A percentile compares a stretch with the other conserved stretches of the same genome.
phyloP scores from a whole-genome alignment of 306 rosid genomes.

The Sechiopsis laciniata region DNA sequence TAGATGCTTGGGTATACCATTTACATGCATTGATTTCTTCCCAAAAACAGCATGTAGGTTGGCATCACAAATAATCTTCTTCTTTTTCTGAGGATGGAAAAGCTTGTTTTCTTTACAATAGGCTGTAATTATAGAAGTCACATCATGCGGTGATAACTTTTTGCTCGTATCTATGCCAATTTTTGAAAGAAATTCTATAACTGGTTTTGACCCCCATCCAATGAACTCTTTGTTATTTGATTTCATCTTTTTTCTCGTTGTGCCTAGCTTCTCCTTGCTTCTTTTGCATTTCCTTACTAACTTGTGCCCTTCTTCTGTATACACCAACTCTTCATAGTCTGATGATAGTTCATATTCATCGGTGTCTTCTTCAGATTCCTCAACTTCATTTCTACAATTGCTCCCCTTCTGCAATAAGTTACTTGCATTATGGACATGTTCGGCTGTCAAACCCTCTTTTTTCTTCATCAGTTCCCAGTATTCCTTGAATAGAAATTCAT shows the following conservation, averaged over 20 bases:
- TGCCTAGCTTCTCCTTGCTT: constrained; percentile 22
- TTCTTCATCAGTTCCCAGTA: constrained; percentile 47
- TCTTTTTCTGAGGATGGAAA: constrained; percentile 52
- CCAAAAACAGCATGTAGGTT: constrained; percentile 40
- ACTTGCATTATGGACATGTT: constrained; percentile 30
- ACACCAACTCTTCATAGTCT: constrained; percentile 45
- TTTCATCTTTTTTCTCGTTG: constrained; percentile 32
- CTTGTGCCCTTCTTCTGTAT: constrained; percentile 24
- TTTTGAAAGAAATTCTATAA: constrained; percentile 50
- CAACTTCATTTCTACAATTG: constrained; percentile 29
- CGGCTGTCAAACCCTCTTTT: constrained; percentile 46
- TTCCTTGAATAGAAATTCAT: constrained; percentile 46
- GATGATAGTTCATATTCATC: constrained; percentile 26
- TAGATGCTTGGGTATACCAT: constrained; percentile 44
- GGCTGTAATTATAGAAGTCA: constrained; percentile 43
- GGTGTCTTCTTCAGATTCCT: constrained; percentile 40
- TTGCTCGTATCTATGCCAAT: constrained; percentile 38
- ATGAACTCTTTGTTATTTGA: constrained; percentile 43
- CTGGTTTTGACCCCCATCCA: constrained; percentile 69
- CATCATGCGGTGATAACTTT: constrained; percentile 50
- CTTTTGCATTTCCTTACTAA: constrained; percentile 32
- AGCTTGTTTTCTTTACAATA: constrained; percentile 59
- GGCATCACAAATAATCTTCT: constrained; percentile 49
- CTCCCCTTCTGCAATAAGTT: constrained; percentile 34
- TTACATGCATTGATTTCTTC: constrained; percentile 44